phyloP scores from a whole-genome alignment of 140 eudicot genomes.

The Oenanthe javanica region DNA sequence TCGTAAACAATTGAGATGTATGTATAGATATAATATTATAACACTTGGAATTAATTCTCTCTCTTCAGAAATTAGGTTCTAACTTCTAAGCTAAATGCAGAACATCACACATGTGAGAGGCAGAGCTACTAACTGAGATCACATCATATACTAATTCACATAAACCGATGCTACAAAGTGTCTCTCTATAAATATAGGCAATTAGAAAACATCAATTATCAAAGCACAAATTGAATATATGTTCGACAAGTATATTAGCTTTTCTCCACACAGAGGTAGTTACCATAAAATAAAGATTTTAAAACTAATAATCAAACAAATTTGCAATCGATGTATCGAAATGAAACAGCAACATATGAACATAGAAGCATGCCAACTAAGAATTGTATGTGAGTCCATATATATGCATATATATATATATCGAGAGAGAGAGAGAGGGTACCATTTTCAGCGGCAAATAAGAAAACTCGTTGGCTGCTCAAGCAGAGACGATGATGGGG shows the following conservation, averaged over 20 bases:
- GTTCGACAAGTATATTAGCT: not conserved
- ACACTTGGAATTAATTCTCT: not conserved
- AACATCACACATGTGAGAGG: not conserved
- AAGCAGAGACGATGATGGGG: not conserved
- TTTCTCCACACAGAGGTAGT: not conserved
- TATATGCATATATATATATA: not conserved
- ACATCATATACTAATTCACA: not conserved
- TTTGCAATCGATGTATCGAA: not conserved
- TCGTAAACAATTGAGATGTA: not conserved
- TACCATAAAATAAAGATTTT: not conserved
- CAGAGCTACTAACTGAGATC: not conserved
- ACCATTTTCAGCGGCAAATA: not conserved
- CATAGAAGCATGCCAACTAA: not conserved
- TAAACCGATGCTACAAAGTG: not conserved
- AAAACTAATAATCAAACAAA: not conserved
- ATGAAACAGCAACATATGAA: not conserved
- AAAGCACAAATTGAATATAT: too few relatives aligned
- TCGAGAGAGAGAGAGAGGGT: not conserved
- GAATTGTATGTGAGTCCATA: too few relatives aligned
- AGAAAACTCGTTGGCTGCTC: not conserved
- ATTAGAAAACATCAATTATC: too few relatives aligned
- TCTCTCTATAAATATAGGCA: not conserved
- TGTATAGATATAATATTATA: too few relatives aligned
- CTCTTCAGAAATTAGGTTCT: not conserved
- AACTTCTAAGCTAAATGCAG: not conserved